Evolutionary conservation across 2,329 filamentous ascomycete genomes (phyloP).

Genomic region (Echinosphaeria canescens): DNA sequence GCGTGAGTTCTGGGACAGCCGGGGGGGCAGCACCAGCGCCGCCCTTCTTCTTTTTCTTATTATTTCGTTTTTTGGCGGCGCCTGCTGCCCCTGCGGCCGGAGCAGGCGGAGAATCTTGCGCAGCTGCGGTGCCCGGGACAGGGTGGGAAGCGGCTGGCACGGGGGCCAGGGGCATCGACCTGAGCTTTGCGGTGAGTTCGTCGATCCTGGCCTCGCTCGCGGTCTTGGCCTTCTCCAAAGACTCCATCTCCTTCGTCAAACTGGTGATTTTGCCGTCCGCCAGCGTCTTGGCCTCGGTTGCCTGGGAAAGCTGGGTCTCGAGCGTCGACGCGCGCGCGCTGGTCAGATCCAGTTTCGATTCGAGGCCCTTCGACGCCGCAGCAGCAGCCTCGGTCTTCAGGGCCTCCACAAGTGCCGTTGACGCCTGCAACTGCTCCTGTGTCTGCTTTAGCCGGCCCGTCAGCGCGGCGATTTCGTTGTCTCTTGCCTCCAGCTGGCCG

Average conservation of each 20-base stretch:
- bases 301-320: slow-evolving; percentile 14
- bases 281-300: slow-evolving; percentile 14
- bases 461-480: slow-evolving; percentile 23
- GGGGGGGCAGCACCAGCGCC: slow-evolving; percentile 16
- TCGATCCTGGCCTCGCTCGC: slow-evolving; percentile 17
- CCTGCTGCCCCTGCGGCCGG: slow-evolving; percentile 4
- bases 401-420: slow-evolving; percentile 15
- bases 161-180: too few species aligned
- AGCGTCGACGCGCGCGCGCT: slow-evolving; percentile 15
- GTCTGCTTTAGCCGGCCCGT: slow-evolving; percentile 23
- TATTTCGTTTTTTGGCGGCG: slow-evolving; percentile 42
- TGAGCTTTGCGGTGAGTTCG: slow-evolving; percentile 15
- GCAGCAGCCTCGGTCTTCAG: slow-evolving; percentile 9
- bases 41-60: slow-evolving; percentile 79
- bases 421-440: slow-evolving; percentile 19
- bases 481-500: slow-evolving; percentile 23
- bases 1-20: slow-evolving; percentile 14
- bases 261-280: slow-evolving; percentile 21
- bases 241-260: slow-evolving; percentile 21
- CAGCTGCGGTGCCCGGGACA: slow-evolving; percentile 7
- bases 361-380: slow-evolving; percentile 11
- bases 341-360: slow-evolving; percentile 13
- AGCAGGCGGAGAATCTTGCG: slow-evolving; percentile 6
- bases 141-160: too few species aligned
- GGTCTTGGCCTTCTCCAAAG: slow-evolving; percentile 14